phyloP scores from a whole-genome alignment of 2,329 filamentous ascomycete species.

The Penicillium sp. region DNA sequence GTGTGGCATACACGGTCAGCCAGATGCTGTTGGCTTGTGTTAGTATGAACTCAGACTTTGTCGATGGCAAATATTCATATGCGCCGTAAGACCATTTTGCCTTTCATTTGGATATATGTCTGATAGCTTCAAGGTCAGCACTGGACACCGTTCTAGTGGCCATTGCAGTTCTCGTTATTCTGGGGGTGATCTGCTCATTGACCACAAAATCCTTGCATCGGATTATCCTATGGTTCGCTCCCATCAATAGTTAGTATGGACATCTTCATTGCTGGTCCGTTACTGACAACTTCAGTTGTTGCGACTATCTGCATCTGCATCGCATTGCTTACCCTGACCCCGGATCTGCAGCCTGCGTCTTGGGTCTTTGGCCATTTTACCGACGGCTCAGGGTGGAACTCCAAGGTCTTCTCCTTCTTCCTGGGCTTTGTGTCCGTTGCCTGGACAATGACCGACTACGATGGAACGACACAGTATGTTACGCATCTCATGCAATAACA shows the following conservation, averaged over 20 bases:
- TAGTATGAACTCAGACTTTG: constrained; percentile 57
- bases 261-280: background rate
- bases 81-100: constrained; percentile 48
- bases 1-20: constrained; percentile 59
- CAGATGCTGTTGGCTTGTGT: constrained; percentile 61
- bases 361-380: constrained; percentile 61
- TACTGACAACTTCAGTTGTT: constrained; percentile 40
- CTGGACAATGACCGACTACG: constrained; percentile 65
- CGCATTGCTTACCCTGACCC: constrained; percentile 55
- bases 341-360: constrained; percentile 55
- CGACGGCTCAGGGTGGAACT: constrained; percentile 61
- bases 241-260: constrained; percentile 55
- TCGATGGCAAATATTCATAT: constrained; percentile 52
- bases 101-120: background rate
- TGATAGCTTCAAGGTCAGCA: constrained; percentile 47
- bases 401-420: constrained; percentile 59
- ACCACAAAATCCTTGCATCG: constrained; percentile 58
- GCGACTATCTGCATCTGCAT: constrained; percentile 60
- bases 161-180: constrained; percentile 53
- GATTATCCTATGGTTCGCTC: constrained; percentile 62
- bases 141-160: constrained; percentile 57
- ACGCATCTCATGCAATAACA: background rate
- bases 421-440: constrained; percentile 49
- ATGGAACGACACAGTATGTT: constrained; percentile 60
- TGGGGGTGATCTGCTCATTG: constrained; percentile 60